These are phyloP conservation scores for Septoria petroselini DNA, from an alignment of 2,329 filamentous ascomycete genomes.

Conservation along the genomic window DNA sequence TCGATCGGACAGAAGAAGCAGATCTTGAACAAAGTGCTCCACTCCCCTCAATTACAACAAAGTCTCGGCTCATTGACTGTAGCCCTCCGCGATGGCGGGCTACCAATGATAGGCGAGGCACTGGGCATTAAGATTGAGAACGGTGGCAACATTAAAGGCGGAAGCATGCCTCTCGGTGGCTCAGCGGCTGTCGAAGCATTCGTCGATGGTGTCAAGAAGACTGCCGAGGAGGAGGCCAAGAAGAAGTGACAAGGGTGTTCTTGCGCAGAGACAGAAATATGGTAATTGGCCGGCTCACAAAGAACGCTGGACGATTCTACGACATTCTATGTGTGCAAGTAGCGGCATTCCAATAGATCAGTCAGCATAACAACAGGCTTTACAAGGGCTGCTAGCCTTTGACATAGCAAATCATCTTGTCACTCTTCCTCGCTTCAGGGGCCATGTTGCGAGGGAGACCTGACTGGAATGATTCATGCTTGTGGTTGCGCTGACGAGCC, in stretches of 20 bases:
- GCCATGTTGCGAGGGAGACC: no score
- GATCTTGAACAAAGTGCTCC: slow-evolving; percentile 75
- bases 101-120: slow-evolving; percentile 86
- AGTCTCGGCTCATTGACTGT: slow-evolving; percentile 80
- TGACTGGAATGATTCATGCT: no score
- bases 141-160: slow-evolving; percentile 74
- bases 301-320: no score
- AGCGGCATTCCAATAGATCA: no score
- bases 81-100: slow-evolving; percentile 82
- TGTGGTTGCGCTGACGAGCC: no score
- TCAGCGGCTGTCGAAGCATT: slow-evolving; percentile 89
- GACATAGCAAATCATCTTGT: no score
- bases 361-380: no score
- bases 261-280: no score
- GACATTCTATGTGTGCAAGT: no score
- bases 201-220: slow-evolving; percentile 80
- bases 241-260: slow-evolving; percentile 1
- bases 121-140: slow-evolving; percentile 77
- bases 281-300: no score
- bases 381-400: no score
- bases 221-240: slow-evolving; percentile 59
- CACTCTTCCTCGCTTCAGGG: no score
- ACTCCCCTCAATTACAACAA: slow-evolving; percentile 87
- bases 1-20: slow-evolving; percentile 73
- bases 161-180: slow-evolving; percentile 80